phyloP scores from a whole-genome alignment of 2,329 filamentous ascomycete species.

The Aspergillus neoniger region DNA sequence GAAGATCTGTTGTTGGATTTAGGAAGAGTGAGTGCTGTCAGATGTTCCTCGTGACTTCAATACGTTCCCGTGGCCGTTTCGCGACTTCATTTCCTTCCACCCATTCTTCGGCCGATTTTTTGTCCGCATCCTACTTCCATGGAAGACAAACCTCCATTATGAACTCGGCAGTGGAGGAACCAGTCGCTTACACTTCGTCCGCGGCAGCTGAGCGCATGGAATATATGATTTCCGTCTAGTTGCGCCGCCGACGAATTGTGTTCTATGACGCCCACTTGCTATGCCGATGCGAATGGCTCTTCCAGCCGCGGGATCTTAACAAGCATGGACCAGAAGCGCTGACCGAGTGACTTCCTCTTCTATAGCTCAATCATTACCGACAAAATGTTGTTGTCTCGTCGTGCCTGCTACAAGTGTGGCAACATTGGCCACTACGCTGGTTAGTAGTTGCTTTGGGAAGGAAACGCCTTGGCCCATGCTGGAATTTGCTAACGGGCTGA shows the following conservation, averaged over 20 bases:
- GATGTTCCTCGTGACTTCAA: slow-evolving; percentile 13
- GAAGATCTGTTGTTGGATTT: slow-evolving; percentile 25
- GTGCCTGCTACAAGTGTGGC: slow-evolving; percentile 77
- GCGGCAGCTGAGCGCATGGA: not conserved
- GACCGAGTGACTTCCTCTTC: slow-evolving; percentile 14
- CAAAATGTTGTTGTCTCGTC: slow-evolving; percentile 78
- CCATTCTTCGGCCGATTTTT: not conserved
- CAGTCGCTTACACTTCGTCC: not conserved
- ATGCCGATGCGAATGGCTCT: not conserved
- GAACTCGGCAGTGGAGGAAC: not conserved
- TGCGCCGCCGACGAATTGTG: not conserved
- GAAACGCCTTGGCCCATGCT: slow-evolving; percentile 53
- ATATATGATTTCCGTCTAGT: not conserved
- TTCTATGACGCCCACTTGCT: not conserved
- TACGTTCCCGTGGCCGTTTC: slow-evolving; percentile 9
- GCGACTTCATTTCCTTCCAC: slow-evolving; percentile 7
- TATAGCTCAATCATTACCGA: slow-evolving; percentile 23
- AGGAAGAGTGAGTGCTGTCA: slow-evolving; percentile 33
- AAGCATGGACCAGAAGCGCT: slow-evolving; percentile 13
- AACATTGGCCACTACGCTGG: slow-evolving; percentile 71
- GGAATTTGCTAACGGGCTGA: slow-evolving; percentile 48
- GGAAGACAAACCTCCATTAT: not conserved
- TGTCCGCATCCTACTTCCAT: not conserved
- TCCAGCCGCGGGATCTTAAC: not conserved
- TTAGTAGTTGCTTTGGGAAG: slow-evolving; percentile 39